phyloP scores from a whole-genome alignment of 352 stramenopile species.

The Pythium monospermum region DNA sequence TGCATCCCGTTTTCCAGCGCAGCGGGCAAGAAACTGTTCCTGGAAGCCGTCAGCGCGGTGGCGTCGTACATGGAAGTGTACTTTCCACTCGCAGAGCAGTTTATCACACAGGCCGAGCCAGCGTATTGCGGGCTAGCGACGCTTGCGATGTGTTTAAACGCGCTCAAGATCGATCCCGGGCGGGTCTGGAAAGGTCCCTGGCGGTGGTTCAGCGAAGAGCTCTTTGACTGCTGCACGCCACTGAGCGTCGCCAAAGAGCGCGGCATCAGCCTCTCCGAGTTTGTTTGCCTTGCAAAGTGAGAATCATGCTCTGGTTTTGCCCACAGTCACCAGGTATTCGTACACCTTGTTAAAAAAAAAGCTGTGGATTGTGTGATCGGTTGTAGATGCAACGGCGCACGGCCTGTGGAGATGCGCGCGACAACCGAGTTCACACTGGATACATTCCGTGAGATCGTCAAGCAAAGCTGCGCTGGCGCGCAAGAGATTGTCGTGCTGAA shows the following conservation, averaged over 20 bases:
- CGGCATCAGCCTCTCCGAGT: conserved; percentile 67
- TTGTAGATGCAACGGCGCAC: too few species aligned
- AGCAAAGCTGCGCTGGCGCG: conserved; percentile 59
- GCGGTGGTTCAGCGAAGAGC: conserved; percentile 82
- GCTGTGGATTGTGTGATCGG: too few species aligned
- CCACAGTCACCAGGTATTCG: conserved; percentile 59
- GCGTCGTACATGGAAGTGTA: conserved; percentile 88
- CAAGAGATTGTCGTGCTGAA: conserved; percentile 90
- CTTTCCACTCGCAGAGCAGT: conserved; percentile 89
- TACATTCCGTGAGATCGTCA: conserved; percentile 59
- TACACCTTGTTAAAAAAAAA: too few species aligned
- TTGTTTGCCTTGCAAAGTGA: conserved; percentile 62
- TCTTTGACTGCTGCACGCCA: conserved; percentile 78
- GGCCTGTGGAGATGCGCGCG: conserved; percentile 44
- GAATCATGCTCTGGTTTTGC: too few species aligned
- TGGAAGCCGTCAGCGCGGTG: conserved; percentile 45
- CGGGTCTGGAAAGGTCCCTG: conserved; percentile 74
- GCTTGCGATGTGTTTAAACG: conserved; percentile 79
- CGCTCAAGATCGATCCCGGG: conserved; percentile 70
- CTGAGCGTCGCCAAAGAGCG: conserved; percentile 67
- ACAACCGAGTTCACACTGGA: conserved; percentile 47
- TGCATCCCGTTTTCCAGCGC: conserved; percentile 82
- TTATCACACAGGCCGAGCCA: conserved; percentile 89
- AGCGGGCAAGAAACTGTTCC: conserved; percentile 81
- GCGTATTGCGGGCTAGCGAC: conserved; percentile 87